Percentiles rank a stretch among this genome's conserved stretches.
Conservation (phyloP, 768 basidiomycete species). For the Porpolomopsis calyptriformis region DNA sequence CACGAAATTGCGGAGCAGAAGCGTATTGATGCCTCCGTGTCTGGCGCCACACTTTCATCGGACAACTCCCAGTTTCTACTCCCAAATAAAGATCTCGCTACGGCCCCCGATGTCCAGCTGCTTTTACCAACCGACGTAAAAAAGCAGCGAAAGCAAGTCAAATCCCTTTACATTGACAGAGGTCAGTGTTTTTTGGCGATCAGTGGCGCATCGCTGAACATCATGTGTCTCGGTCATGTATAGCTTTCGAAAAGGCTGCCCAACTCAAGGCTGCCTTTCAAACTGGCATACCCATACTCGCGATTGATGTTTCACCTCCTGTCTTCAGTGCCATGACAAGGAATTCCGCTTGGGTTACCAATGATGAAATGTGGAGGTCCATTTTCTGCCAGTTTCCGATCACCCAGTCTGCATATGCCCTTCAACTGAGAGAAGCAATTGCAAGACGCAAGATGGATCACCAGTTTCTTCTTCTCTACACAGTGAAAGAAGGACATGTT, state of each 20-base stretch:
- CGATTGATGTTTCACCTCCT: conserved; percentile 50
- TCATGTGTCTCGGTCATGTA: neutral
- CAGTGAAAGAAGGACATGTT: conserved; percentile 58
- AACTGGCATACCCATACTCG: conserved; percentile 55
- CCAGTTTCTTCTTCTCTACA: conserved; percentile 50
- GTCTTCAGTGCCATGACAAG: conserved; percentile 56
- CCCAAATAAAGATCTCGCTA: conserved; percentile 28
- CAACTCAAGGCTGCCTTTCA: conserved; percentile 51
- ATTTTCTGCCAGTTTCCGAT: conserved; percentile 43
- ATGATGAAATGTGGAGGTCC: conserved; percentile 66
- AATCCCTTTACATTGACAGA: conserved; percentile 58
- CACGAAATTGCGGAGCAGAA: conserved; percentile 74
- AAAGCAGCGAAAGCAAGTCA: conserved; percentile 64
- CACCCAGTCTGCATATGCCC: conserved; percentile 49
- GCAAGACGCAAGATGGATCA: conserved; percentile 52
- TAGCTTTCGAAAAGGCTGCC: conserved; percentile 54
- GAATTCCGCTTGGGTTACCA: conserved; percentile 52
- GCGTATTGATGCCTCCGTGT: conserved; percentile 55
- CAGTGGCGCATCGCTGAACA: no score
- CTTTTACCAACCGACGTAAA: conserved; percentile 59
- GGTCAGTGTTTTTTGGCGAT: conserved; percentile 35
- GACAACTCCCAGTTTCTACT: conserved; percentile 27
- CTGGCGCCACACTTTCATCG: conserved; percentile 39
- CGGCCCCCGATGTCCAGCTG: conserved; percentile 45
- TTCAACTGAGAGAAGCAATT: conserved; percentile 58